A percentile compares a stretch with the other conserved stretches of the same genome.
Evolutionary conservation across 1,139 yeast genomes (phyloP).

Genomic region (Lipomyces yarrowii): DNA sequence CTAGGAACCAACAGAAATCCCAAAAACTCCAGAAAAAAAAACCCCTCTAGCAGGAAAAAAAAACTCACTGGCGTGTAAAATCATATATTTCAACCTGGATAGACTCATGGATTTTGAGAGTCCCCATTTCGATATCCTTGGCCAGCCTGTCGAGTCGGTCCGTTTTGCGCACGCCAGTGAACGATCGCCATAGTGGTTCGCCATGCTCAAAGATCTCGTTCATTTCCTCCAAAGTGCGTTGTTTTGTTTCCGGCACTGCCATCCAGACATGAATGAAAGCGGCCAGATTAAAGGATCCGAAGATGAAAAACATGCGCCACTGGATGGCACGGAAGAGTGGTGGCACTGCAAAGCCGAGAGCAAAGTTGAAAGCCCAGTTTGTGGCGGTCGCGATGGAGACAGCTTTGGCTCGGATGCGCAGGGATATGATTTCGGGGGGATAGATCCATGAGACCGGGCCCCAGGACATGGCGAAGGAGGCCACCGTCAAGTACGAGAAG

Average conservation of each 20-base stretch:
- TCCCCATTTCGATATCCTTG: conserved; percentile 25
- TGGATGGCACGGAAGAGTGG: conserved; percentile 27
- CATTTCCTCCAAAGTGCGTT: conserved; percentile 61
- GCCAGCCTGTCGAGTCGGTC: conserved; percentile 20
- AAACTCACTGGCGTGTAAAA: not conserved
- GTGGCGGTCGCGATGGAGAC: conserved; percentile 89
- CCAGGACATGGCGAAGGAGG: conserved; percentile 53
- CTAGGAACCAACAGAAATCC: not conserved
- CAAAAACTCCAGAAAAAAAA: not conserved
- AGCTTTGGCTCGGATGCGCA: conserved; percentile 82
- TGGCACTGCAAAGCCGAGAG: conserved; percentile 30
- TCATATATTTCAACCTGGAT: conserved; percentile 15
- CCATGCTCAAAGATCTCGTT: conserved; percentile 46
- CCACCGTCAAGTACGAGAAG: conserved; percentile 25
- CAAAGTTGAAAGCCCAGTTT: conserved; percentile 57
- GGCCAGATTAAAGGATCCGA: conserved; percentile 27
- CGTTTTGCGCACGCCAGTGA: conserved; percentile 13
- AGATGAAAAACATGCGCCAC: conserved; percentile 30
- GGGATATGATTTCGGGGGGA: conserved; percentile 59
- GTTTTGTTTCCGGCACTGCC: conserved; percentile 64
- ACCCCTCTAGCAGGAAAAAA: not conserved
- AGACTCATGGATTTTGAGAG: conserved; percentile 9
- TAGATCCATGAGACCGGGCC: conserved; percentile 81
- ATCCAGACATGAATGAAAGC: conserved; percentile 44
- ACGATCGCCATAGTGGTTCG: conserved; percentile 46